Base-by-base conservation (phyloP, 2,329 filamentous ascomycete species). In the Cladophialophora immunda region DNA sequence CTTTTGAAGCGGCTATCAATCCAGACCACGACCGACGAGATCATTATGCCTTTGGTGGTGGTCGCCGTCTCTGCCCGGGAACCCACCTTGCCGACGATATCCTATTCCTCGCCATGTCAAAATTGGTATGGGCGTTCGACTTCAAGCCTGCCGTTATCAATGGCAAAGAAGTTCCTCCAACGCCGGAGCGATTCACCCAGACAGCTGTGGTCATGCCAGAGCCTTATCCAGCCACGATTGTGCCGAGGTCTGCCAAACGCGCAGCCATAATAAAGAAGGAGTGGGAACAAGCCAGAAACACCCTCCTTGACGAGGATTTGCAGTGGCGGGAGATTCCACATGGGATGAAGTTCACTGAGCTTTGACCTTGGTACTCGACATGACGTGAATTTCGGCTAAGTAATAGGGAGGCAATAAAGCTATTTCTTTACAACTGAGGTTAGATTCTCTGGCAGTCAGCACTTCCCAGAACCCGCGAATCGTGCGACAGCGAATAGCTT, bases 101-200 rank as follows among this genome's bases (percentile, higher is more conserved):
- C 74, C 60, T 82, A 75, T 71, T 86, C 71, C 83, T 87, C 64
- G 85, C 85, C n/a, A 85, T 88, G 65, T 82, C 84, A 0, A 77
- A 85, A 32, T 84, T 87, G 81, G 50, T 69, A 4, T 36, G 25
- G 11, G 60, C 17, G 4, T 69, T 69, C 57, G 34, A 62, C 41
- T 58, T 69, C 45, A 55, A 17, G 3, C 52, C 36, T 15, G 36
- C 36, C 36, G 3, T 38, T 13, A 38, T 38, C 36, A 17, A 38
- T 13, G 36, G 36, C 36, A 38, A 38, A 17, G 36, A 38, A 38
- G 36, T 38, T 15, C 36, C 36, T 3, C 36, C 36, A 38, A 38
- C 36, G 5, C 36, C 36, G 15, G 36, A 38, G 36, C 36, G 36
- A 38, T 38, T 38, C 15, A 38, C 36, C 15, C 36, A 38, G 36